Evolutionary conservation across 345 rosid species (phyloP).

Genomic region (Aquilaria yunnanensis): DNA sequence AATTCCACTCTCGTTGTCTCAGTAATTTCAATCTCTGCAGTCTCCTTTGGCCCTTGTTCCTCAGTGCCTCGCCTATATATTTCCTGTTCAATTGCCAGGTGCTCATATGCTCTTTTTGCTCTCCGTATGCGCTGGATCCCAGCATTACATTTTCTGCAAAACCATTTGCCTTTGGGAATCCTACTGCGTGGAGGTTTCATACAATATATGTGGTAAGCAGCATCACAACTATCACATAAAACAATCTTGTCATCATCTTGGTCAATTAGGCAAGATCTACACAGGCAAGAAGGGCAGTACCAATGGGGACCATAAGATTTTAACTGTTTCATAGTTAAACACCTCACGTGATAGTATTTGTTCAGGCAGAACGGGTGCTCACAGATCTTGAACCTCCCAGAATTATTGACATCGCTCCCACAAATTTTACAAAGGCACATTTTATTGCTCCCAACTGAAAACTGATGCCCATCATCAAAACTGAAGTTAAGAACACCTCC

Average conservation of each 20-base stretch:
- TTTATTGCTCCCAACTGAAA: slow-evolving; percentile 13
- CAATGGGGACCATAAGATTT: slow-evolving; percentile 53
- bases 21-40: slow-evolving; percentile 11
- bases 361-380: slow-evolving; percentile 53
- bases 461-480: slow-evolving; percentile 25
- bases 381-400: slow-evolving; percentile 49
- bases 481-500: slow-evolving; percentile 40
- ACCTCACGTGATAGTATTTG: slow-evolving; percentile 72
- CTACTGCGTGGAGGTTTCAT: slow-evolving; percentile 52
- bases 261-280: slow-evolving; percentile 71
- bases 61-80: slow-evolving; percentile 9
- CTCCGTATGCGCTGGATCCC: slow-evolving; percentile 45
- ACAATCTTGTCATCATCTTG: slow-evolving; percentile 74
- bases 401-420: slow-evolving; percentile 32
- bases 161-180: slow-evolving; percentile 75
- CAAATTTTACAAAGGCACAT: slow-evolving; percentile 49
- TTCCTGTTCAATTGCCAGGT: slow-evolving; percentile 23
- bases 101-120: slow-evolving; percentile 41
- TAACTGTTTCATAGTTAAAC: slow-evolving; percentile 64
- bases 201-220: slow-evolving; percentile 86
- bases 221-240: slow-evolving; percentile 88
- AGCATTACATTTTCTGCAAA: slow-evolving; percentile 58
- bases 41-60: slow-evolving; percentile 15
- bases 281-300: slow-evolving; percentile 95
- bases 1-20: slow-evolving; percentile 21